Evolutionary conservation across 2,329 filamentous ascomycete species (phyloP), one percentile per base, ranked within the genome.

Genomic region (Paecilomyces sp.): DNA sequence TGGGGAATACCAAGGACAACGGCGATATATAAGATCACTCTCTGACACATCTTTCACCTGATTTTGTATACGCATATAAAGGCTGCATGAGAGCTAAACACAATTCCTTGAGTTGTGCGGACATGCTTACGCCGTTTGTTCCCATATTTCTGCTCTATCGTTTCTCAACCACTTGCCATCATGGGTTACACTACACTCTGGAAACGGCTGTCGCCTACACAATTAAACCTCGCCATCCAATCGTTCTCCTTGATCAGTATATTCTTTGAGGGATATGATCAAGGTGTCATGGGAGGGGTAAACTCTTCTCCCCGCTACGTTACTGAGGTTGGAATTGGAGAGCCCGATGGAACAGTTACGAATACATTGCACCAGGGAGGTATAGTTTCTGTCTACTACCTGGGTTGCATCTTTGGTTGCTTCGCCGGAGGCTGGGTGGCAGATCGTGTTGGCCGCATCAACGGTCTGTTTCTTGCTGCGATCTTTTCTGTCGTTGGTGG

Each of bases 381-480:
- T 41, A 77, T 83, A 54, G 79, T 81, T 18, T 79, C 80, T n/a
- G 73, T 81, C 1, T 83, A 83, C 64, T 83, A 83, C 63, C 71
- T 83, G 25, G 81, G 81, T 4, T 75, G 74, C 18, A 80, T 82
- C 59, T 77, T 79, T 57, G 80, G 79, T 12, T 82, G 80, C 64
- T 81, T 82, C 63, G 66, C 73, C 11, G 80, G 80, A 11, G 80
- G 75, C 8, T 79, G 78, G 76, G 67, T 79, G 22, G 82, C 79
- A n/a, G 82, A 84, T 64, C 75, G 74, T 22, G 75, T 82, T 41
- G 82, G 82, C n/a, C 79, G 82, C 31, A 82, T 81, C 64, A 80
- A 79, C 58, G 79, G 79, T 55, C 69, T 83, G 51, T 74, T 82
- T 57, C 68, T 79, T 30, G 80, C 80, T 1, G 72, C 80, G 0